These are phyloP conservation scores for Mycena metata DNA, from an alignment of 768 basidiomycete genomes.

Conservation along the genomic window DNA sequence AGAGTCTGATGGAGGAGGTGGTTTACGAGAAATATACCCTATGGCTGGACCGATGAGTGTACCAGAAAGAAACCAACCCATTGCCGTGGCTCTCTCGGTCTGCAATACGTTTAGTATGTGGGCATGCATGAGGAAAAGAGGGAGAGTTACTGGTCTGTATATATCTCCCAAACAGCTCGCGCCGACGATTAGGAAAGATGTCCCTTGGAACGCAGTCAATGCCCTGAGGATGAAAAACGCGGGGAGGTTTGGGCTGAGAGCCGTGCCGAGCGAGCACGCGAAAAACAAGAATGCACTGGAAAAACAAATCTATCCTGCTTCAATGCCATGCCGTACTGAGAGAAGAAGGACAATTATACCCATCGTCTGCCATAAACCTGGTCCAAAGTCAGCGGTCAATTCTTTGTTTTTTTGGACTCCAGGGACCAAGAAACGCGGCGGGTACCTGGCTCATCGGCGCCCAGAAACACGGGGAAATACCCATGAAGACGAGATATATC, in stretches of 20 bases:
- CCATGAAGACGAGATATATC: slow-evolving; percentile 38
- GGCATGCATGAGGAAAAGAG: not conserved
- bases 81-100: slow-evolving; percentile 35
- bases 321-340: slow-evolving; percentile 4
- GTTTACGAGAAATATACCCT: slow-evolving; percentile 15
- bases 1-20: not conserved
- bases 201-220: slow-evolving; percentile 39
- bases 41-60: slow-evolving; percentile 38
- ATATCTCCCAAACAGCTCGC: slow-evolving; percentile 37
- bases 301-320: slow-evolving; percentile 33
- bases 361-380: slow-evolving; percentile 40
- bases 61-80: slow-evolving; percentile 38
- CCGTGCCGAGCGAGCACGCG: slow-evolving; percentile 37
- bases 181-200: slow-evolving; percentile 35
- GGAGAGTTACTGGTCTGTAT: slow-evolving; percentile 30
- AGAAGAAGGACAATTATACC: slow-evolving; percentile 25
- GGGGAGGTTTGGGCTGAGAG: slow-evolving; percentile 37
- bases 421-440: not conserved
- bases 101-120: not conserved
- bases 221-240: slow-evolving; percentile 37
- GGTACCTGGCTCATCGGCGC: slow-evolving; percentile 36
- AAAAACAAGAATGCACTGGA: slow-evolving; percentile 33
- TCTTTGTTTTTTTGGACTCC: too few relatives aligned
- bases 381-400: not conserved
- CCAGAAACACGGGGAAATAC: slow-evolving; percentile 37